A percentile compares a stretch with the other conserved stretches of the same genome.
phyloP scores from a whole-genome alignment of 169 alveolate genomes.

The Plasmodium ovale region DNA sequence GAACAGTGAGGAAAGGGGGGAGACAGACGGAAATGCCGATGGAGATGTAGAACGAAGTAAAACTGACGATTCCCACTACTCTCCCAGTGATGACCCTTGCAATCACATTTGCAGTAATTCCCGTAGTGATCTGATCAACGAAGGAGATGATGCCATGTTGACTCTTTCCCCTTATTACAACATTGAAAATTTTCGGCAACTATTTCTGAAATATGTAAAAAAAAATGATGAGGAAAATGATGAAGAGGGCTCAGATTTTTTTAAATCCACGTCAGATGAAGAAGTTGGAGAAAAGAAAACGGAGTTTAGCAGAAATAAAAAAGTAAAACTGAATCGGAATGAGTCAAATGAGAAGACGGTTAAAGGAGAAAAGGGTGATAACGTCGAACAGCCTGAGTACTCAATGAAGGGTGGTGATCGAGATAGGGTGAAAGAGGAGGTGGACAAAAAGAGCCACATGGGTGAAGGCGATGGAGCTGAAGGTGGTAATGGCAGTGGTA shows the following conservation, averaged over 20 bases:
- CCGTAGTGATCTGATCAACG: no score
- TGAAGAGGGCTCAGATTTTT: constrained; percentile 16
- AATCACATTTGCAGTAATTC: no score
- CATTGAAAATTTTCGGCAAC: constrained; percentile 4
- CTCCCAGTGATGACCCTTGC: not conserved
- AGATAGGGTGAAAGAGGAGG: constrained; percentile 2
- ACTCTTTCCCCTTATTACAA: constrained; percentile 37
- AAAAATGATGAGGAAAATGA: constrained; percentile 7
- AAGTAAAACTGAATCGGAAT: not conserved
- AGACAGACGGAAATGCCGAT: not conserved
- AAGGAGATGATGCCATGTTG: not conserved
- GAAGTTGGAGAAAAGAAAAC: not conserved
- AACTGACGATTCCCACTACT: not conserved
- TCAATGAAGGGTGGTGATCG: not conserved
- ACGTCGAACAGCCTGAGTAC: not conserved
- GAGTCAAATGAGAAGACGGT: not conserved
- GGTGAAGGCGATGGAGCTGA: not conserved
- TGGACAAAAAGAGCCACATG: not conserved
- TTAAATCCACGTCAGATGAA: constrained; percentile 5
- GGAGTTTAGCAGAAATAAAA: not conserved
- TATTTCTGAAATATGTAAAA: constrained; percentile 50
- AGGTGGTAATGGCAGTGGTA: no score
- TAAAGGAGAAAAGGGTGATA: not conserved
- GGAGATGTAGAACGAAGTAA: not conserved
- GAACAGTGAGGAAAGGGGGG: not conserved